Evolutionary conservation across 306 rosid species (phyloP).

Genomic region (Inga oerstediana): DNA sequence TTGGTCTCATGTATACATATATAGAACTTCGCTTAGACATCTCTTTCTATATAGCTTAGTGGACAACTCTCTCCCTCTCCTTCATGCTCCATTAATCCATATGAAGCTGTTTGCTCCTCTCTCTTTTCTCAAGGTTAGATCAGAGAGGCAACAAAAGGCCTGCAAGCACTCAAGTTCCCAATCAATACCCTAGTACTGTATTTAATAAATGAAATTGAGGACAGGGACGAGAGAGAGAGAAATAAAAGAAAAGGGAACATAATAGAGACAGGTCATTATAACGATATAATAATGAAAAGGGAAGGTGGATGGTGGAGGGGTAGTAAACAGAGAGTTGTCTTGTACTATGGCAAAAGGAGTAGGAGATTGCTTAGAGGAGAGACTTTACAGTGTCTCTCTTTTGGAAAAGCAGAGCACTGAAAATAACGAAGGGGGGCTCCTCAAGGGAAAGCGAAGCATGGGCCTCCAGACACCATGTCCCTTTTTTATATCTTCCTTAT

Average conservation of each 20-base stretch:
- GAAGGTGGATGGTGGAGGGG: not conserved
- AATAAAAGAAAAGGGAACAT: conserved; percentile 12
- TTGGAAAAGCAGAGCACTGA: conserved; percentile 29
- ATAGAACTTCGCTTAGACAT: not conserved
- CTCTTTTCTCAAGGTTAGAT: not conserved
- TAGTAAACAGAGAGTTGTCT: conserved; percentile 28
- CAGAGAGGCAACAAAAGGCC: conserved; percentile 22
- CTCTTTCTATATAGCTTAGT: conserved; percentile 15
- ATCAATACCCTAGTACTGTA: conserved; percentile 25
- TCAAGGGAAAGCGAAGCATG: conserved; percentile 22
- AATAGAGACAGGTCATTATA: conserved; percentile 44
- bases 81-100: conserved; percentile 3
- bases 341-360: conserved; percentile 11
- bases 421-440: conserved; percentile 21
- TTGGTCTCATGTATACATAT: not conserved
- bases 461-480: conserved; percentile 18
- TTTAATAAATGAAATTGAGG: conserved; percentile 1
- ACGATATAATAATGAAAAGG: conserved; percentile 33
- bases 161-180: conserved; percentile 38
- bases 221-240: conserved; percentile 8
- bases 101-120: not conserved
- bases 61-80: not conserved
- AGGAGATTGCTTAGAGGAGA: conserved; percentile 26
- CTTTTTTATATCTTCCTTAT: not conserved
- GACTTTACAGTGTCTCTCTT: conserved; percentile 8